Conservation (phyloP, 345 rosid species). For the Microthlaspi erraticum region DNA sequence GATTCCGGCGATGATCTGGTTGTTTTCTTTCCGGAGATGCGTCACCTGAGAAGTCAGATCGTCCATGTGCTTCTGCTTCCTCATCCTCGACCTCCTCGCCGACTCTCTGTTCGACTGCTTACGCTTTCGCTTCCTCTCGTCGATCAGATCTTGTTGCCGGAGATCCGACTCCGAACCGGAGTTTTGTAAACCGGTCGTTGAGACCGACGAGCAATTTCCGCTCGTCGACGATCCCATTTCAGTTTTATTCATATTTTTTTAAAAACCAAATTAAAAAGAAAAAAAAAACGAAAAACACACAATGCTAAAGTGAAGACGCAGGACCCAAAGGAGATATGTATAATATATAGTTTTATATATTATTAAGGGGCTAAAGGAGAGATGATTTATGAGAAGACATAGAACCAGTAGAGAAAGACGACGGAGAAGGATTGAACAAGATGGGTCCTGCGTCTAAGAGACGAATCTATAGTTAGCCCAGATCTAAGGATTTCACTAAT, state of each 20-base stretch:
- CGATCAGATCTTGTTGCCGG: slow-evolving; percentile 48
- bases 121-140: slow-evolving; percentile 75
- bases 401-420: slow-evolving; percentile 94
- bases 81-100: slow-evolving; percentile 85
- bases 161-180: slow-evolving; percentile 69
- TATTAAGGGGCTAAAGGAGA: slow-evolving; percentile 33
- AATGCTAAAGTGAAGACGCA: slow-evolving; percentile 23
- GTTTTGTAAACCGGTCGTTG: slow-evolving; percentile 44
- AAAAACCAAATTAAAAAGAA: background rate
- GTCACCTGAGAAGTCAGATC: slow-evolving; percentile 56
- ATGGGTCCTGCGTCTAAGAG: slow-evolving; percentile 89
- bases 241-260: slow-evolving; percentile 36
- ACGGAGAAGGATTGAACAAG: slow-evolving; percentile 99
- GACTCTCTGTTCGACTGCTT: slow-evolving; percentile 87
- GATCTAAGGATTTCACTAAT: slow-evolving; percentile 48
- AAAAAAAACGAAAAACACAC: background rate
- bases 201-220: slow-evolving; percentile 38
- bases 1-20: slow-evolving; percentile 54
- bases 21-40: slow-evolving; percentile 55
- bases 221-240: slow-evolving; percentile 64
- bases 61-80: slow-evolving; percentile 75
- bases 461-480: slow-evolving; percentile 58
- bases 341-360: slow-evolving; percentile 12
- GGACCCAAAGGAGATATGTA: slow-evolving; percentile 12
- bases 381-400: slow-evolving; percentile 73